Conservation (phyloP, 257 asterid genomes). For the Solanum pimpinellifolium region DNA sequence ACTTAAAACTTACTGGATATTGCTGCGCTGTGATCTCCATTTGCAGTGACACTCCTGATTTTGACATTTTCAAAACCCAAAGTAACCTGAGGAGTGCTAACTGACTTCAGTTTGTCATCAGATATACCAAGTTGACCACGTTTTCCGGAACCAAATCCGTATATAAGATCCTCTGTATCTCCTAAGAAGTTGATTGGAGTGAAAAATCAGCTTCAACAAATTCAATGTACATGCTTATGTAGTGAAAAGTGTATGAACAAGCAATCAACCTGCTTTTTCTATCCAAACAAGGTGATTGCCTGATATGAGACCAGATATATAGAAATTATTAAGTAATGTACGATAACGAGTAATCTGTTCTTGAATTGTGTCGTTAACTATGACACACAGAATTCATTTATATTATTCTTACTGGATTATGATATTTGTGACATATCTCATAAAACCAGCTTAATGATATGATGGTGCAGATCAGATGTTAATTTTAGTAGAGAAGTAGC, state of each 20-base stretch:
- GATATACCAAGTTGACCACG: slow-evolving; percentile 89
- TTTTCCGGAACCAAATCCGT: slow-evolving; percentile 83
- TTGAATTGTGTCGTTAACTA: neutral
- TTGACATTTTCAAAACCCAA: slow-evolving; percentile 37
- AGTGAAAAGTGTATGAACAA: neutral
- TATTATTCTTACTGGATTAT: neutral
- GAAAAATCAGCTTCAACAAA: neutral
- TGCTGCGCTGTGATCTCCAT: slow-evolving; percentile 97
- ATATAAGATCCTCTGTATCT: slow-evolving; percentile 31
- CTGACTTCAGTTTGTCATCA: slow-evolving; percentile 35
- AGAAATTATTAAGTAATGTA: neutral
- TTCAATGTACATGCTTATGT: neutral
- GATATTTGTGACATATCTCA: neutral
- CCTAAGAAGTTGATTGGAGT: slow-evolving; percentile 7
- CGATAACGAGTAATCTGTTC: neutral
- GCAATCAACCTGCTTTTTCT: neutral
- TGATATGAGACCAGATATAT: neutral
- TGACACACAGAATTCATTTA: neutral
- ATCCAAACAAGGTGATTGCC: neutral
- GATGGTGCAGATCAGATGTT: neutral
- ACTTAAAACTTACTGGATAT: slow-evolving; percentile 38
- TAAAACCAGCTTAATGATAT: neutral
- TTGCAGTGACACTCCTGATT: slow-evolving; percentile 35
- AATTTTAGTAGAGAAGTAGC: neutral
- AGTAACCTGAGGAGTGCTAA: slow-evolving; percentile 47